Conservation (phyloP, 1,139 yeast species). For the Lodderomyces theae region DNA sequence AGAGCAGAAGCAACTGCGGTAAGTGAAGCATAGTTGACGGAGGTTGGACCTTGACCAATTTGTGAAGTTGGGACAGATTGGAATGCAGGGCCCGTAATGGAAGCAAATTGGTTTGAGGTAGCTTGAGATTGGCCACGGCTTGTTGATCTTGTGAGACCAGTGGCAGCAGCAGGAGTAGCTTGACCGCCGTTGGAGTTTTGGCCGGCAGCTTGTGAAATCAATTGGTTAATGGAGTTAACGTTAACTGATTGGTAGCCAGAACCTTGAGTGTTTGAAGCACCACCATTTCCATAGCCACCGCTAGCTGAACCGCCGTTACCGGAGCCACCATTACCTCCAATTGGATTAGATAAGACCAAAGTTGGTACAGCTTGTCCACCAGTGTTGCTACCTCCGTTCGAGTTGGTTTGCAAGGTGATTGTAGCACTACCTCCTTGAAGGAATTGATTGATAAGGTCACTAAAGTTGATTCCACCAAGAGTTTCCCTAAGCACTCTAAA, state of each 20-base stretch:
- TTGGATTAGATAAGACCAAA: neutral
- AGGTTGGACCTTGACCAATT: slow-evolving; percentile 12
- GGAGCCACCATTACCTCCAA: slow-evolving; percentile 1
- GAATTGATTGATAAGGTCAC: slow-evolving; percentile 5
- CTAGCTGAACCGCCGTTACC: too few species aligned
- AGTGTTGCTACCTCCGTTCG: slow-evolving; percentile 1
- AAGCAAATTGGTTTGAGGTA: slow-evolving; percentile 6
- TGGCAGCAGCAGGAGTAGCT: slow-evolving; percentile 7
- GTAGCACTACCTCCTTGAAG: slow-evolving; percentile 6
- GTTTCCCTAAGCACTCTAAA: slow-evolving; percentile 23
- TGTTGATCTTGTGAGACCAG: slow-evolving; percentile 1
- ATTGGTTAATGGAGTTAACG: slow-evolving; percentile 5
- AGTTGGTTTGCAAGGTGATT: neutral
- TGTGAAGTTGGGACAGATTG: slow-evolving; percentile 13
- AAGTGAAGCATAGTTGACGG: slow-evolving; percentile 13
- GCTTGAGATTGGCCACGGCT: neutral
- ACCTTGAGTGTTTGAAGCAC: slow-evolving; percentile 1
- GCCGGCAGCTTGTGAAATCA: slow-evolving; percentile 9
- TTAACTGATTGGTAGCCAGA: slow-evolving; percentile 1
- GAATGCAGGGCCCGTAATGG: slow-evolving; percentile 14
- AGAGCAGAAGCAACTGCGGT: slow-evolving; percentile 12
- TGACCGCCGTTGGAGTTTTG: slow-evolving; percentile 1
- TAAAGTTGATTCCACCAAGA: slow-evolving; percentile 13
- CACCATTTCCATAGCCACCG: too few species aligned
- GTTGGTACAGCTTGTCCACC: neutral